phyloP scores from a whole-genome alignment of 202 grass and related monocot genomes.

The Carex arenaria region DNA sequence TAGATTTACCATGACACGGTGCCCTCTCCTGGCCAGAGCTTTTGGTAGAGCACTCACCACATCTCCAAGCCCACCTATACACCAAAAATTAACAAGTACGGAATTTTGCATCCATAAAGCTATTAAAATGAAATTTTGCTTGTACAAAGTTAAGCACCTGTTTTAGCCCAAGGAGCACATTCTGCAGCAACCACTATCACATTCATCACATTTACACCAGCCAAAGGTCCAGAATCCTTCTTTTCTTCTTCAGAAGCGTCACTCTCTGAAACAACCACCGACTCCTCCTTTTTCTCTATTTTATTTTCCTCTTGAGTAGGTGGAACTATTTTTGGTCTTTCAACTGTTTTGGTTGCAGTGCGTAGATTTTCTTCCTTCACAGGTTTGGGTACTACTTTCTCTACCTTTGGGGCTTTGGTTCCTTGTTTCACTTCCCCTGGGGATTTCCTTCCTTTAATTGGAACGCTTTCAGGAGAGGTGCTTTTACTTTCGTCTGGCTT shows the following conservation, averaged over 20 bases:
- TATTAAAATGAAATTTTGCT: conserved; percentile 8
- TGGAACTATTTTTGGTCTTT: not conserved
- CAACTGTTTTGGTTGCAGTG: not conserved
- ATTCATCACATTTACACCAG: conserved; percentile 84
- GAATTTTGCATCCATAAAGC: not conserved
- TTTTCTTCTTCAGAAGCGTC: conserved; percentile 14
- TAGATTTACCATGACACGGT: conserved; percentile 71
- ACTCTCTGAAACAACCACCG: not conserved
- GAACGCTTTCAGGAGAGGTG: not conserved
- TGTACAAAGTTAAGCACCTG: conserved; percentile 41
- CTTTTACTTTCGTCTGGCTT: not conserved
- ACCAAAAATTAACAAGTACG: conserved; percentile 13
- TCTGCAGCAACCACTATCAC: conserved; percentile 77
- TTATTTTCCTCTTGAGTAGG: conserved; percentile 9
- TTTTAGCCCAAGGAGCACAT: conserved; percentile 84
- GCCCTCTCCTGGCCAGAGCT: conserved; percentile 94
- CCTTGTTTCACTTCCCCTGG: not conserved
- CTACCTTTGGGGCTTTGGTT: not conserved
- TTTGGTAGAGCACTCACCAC: conserved; percentile 88
- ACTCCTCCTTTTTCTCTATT: conserved; percentile 25
- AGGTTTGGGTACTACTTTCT: not conserved
- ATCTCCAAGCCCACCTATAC: conserved; percentile 93
- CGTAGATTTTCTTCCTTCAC: not conserved
- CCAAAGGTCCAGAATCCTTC: conserved; percentile 45
- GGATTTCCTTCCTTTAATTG: not conserved